Conservation (phyloP, 805 yeast species). For the Starmerella asiatica region DNA sequence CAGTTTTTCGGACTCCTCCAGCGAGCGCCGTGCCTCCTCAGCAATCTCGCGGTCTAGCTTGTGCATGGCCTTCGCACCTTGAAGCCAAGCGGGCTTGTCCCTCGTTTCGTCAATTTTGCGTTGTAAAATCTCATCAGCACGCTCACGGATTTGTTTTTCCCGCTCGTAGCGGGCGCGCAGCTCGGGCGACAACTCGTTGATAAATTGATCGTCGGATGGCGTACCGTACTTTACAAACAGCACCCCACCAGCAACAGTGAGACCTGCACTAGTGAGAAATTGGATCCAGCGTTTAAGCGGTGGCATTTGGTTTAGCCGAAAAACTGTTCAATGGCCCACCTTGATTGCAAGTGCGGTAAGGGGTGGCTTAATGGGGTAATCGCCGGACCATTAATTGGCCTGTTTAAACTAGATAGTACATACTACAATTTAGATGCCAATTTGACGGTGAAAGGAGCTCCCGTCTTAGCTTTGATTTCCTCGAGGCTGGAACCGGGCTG, state of each 20-base stretch:
- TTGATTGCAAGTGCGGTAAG: no score
- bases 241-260: conserved; percentile 55
- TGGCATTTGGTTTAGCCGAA: conserved; percentile 16
- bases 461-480: conserved; percentile 32
- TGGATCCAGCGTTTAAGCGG: conserved; percentile 20
- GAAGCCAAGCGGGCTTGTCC: conserved; percentile 25
- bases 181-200: conserved; percentile 69
- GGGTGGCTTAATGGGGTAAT: no score
- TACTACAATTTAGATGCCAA: conserved; percentile 5
- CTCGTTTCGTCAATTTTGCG: conserved; percentile 12
- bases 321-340: no score
- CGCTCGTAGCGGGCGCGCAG: conserved; percentile 59
- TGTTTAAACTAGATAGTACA: not conserved
- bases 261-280: conserved; percentile 39
- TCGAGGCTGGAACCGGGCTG: conserved; percentile 32
- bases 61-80: conserved; percentile 22
- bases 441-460: conserved; percentile 30
- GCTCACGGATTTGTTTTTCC: conserved; percentile 29
- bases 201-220: conserved; percentile 73
- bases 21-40: conserved; percentile 20
- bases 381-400: not conserved
- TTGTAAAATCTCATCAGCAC: conserved; percentile 20
- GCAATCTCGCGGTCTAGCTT: conserved; percentile 20
- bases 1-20: conserved; percentile 14
- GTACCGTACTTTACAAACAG: conserved; percentile 57